These are phyloP conservation scores for Coleophoma crateriformis DNA, from an alignment of 2,329 filamentous ascomycete genomes.

Conservation along the genomic window DNA sequence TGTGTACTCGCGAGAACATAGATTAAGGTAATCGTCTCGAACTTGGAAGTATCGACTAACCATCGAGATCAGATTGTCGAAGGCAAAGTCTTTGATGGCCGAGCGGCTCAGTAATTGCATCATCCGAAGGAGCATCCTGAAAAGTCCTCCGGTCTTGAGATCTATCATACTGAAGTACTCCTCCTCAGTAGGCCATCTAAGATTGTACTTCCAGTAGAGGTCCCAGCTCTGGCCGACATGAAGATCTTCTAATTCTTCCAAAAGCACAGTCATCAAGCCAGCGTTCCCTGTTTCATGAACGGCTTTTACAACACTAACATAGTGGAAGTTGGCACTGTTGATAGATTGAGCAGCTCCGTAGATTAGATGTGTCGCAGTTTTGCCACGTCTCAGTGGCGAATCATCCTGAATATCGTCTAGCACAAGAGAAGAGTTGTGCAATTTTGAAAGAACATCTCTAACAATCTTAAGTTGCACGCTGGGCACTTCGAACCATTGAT, in stretches of 20 bases:
- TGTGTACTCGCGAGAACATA: background rate
- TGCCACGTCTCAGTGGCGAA: slow-evolving; percentile 26
- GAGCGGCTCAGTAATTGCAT: background rate
- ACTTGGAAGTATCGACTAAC: background rate
- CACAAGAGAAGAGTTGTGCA: background rate
- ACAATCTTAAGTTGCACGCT: background rate
- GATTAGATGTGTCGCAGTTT: slow-evolving; percentile 27
- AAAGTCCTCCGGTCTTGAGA: background rate
- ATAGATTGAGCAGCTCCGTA: slow-evolving; percentile 30
- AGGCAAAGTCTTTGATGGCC: background rate
- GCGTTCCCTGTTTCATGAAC: background rate
- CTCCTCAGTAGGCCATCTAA: background rate
- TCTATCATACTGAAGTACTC: background rate
- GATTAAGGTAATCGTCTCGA: background rate
- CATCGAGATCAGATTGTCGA: background rate
- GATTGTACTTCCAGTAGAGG: background rate
- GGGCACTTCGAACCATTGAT: background rate
- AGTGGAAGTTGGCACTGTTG: slow-evolving; percentile 27
- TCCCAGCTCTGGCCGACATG: background rate
- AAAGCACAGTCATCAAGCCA: background rate
- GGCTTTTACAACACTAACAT: slow-evolving; percentile 7
- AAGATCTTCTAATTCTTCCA: background rate
- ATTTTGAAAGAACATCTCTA: background rate
- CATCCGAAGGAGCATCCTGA: background rate
- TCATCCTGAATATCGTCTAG: slow-evolving; percentile 32